Percentiles rank a stretch among this genome's conserved stretches.
Conservation (phyloP, 768 basidiomycete species). For the Podaxis rugospora region DNA sequence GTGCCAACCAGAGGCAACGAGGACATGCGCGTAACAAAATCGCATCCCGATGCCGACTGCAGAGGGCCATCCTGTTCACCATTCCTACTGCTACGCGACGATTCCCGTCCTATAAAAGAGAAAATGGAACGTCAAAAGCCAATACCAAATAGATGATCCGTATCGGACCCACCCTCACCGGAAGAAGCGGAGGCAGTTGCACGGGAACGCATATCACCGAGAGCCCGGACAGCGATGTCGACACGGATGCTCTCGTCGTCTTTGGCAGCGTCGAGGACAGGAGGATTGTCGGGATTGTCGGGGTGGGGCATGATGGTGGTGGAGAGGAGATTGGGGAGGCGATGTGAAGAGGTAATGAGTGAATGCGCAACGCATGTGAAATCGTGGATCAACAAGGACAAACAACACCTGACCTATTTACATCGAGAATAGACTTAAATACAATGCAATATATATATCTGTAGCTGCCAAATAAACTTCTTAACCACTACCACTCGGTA, state of each 20-base stretch:
- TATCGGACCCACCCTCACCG: conserved; percentile 11
- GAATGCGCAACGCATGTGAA: conserved; percentile 3
- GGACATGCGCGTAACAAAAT: conserved; percentile 51
- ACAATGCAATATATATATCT: no score
- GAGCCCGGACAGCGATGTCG: conserved; percentile 70
- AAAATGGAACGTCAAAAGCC: conserved; percentile 8
- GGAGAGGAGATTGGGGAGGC: conserved; percentile 14
- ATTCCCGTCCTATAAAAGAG: conserved; percentile 8
- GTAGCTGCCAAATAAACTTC: not conserved
- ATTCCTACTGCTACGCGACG: conserved; percentile 10
- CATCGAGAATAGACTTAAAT: not conserved
- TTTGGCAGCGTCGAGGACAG: conserved; percentile 13
- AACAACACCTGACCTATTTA: conserved; percentile 7
- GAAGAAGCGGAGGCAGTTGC: conserved; percentile 30
- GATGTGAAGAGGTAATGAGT: conserved; percentile 5
- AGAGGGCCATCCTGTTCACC: conserved; percentile 1
- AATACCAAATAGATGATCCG: conserved; percentile 3
- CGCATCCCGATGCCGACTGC: conserved; percentile 19
- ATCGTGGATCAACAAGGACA: conserved; percentile 8
- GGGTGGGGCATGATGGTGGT: conserved; percentile 15
- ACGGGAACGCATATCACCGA: conserved; percentile 64
- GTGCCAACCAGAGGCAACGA: conserved; percentile 68
- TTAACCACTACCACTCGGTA: conserved; percentile 15
- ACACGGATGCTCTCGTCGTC: conserved; percentile 70
- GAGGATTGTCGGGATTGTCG: conserved; percentile 15